Conservation (phyloP, 139 green algal species). For the Picochlorum sp. region DNA sequence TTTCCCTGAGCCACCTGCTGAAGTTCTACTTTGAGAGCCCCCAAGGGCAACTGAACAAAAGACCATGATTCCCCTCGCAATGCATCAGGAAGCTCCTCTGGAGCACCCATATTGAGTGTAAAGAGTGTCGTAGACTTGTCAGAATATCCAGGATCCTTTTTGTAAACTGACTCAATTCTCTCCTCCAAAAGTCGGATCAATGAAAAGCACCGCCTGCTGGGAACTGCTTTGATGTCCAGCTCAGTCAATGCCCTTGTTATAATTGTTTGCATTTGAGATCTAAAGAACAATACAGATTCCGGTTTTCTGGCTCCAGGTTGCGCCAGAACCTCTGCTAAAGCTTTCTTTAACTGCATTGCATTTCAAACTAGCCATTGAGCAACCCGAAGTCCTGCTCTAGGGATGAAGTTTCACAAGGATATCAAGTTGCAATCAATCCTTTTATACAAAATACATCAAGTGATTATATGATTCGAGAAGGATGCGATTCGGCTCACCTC, state of each 20-base stretch:
- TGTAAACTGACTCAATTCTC: constrained; percentile 79
- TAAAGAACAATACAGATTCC: constrained; percentile 78
- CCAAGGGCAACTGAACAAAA: constrained; percentile 93
- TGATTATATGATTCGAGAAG: too few relatives aligned
- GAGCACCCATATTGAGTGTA: constrained; percentile 64
- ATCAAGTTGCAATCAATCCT: neutral
- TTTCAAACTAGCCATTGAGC: neutral
- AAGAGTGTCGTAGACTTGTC: constrained; percentile 67
- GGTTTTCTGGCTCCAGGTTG: constrained; percentile 54
- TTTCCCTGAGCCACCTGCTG: constrained; percentile 21
- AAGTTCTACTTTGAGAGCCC: constrained; percentile 31
- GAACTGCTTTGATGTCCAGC: constrained; percentile 76
- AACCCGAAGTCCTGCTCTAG: constrained; percentile 1
- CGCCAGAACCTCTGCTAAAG: constrained; percentile 60
- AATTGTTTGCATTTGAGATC: constrained; percentile 97
- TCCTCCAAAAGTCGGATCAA: constrained; percentile 77
- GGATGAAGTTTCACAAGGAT: neutral
- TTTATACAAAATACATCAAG: too few relatives aligned
- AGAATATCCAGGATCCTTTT: constrained; percentile 67
- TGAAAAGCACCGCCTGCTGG: constrained; percentile 82
- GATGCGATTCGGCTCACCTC: constrained; percentile 49
- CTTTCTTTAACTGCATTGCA: constrained; percentile 53
- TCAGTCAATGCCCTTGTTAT: constrained; percentile 85
- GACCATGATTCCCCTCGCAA: constrained; percentile 89
- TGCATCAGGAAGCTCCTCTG: constrained; percentile 79